Base-by-base conservation (phyloP, 805 yeast species). In the Sugiyamaella mastotermitis region DNA sequence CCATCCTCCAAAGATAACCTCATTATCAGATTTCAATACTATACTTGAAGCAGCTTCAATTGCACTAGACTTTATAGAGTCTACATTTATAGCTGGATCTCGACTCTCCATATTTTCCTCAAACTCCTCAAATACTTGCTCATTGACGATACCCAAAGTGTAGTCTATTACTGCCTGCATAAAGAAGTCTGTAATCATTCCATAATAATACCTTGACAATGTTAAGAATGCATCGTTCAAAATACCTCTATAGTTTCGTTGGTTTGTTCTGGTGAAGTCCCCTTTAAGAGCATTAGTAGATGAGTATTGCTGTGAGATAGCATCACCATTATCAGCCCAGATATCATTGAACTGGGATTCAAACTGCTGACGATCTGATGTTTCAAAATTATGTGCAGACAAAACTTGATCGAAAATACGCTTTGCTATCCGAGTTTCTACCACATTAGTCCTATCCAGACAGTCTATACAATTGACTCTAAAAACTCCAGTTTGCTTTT, bases 301-400 rank as follows among this genome's bases (percentile, higher is more conserved):
- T 2, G 79, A 72, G 50, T 78, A 78, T 43, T 76, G 80, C 33
- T 69, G 74, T 8, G 83, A 76, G 18, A 78, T 72, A 15, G 72
- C 75, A 50, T 78, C 83, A 1, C 83, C 84, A 51, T 78, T 76
- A 50, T 78, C 81, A 1, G 84, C 84, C 84, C 84, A 78, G 8
- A 69, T 32, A 30, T 54, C 44, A 23, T 66, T 64, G 38, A 55
- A 64, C 15, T 25, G 14, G 26, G 39, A 27, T 42, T 56, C 43
- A 57, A 63, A 7, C 27, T 19, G 31, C 15, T 26, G 33, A 6
- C 4, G 19, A 17, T 29, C 40, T 3, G 27, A 31, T 26, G 31
- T 26, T 5, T 30, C 42, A n/a, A 30, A n/a, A n/a, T 20, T 20
- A 23, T 37, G 32, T 6, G 28, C 17, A 8, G 42, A 40, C 10